Evolutionary conservation across 805 yeast species (phyloP), one percentile per base, ranked within the genome.

Genomic region (Wickerhamiella bombiphila): DNA sequence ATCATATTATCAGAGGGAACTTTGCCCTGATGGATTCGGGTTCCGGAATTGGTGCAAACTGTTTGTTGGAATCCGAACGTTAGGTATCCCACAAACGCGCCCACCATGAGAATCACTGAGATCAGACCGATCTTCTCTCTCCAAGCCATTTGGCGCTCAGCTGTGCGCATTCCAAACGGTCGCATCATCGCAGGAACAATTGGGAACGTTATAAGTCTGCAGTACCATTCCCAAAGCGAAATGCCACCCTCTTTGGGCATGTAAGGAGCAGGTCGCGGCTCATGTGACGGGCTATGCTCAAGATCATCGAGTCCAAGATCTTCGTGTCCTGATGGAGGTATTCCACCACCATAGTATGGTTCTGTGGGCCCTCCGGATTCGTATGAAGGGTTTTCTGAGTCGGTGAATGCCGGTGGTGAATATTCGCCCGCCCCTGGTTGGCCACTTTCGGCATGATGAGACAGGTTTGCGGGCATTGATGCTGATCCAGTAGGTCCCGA

Each of bases 131-230:
- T 79, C 54, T 88, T 88, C 53, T 91, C 98, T 53, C 98, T 70
- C 98, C 98, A 91, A 0, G 97, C 97, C 65, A 74, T 73, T 55
- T 86, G 96, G 42, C 94, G 72, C 32, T 76, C 86, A 47, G 74
- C 72, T 16, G 79, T 74, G 24, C 70, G 69, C 69, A 88, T 68
- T 2, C 97, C 97, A 58, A 73, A 79, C 32, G 80, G 56, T 32
- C 61, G 62, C 50, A 85, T 59, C 24, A 83, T 44, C 0, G 85
- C 76, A 2, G 78, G 70, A 1, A 96, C 94, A 2, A 93, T 93
- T 91, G 95, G 88, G 56, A 83, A 83, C 0, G 98, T 86, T 25
- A 91, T 61, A 6, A 70, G 49, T 47, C 74, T 72, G 55, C 95
- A 85, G 59, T 83, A 91, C 0, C 74, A 60, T 47, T 72, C 70